These are phyloP conservation scores for Candida anglica DNA, from an alignment of 805 yeast genomes.

Conservation along the genomic window DNA sequence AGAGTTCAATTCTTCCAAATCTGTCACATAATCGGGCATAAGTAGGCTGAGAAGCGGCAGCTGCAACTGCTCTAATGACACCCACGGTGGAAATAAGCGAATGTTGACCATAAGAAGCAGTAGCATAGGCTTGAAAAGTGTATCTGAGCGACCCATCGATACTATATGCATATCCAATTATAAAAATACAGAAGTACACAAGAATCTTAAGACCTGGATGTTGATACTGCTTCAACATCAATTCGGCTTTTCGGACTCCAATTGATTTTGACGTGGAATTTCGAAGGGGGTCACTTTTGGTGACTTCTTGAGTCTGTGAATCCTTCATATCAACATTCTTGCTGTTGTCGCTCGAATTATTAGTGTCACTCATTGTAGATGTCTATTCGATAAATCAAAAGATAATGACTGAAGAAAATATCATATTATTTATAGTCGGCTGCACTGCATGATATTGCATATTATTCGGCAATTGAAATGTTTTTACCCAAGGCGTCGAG, in stretches of 20 bases:
- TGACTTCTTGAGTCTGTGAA: no score
- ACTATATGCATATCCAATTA: conserved; percentile 56
- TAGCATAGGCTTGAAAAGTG: conserved; percentile 46
- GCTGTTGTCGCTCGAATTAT: no score
- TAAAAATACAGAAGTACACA: conserved; percentile 47
- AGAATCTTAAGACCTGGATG: conserved; percentile 28
- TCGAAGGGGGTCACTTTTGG: no score
- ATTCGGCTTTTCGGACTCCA: conserved; percentile 57
- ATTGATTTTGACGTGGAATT: conserved; percentile 24
- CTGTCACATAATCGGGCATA: conserved; percentile 62
- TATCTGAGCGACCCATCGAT: conserved; percentile 20
- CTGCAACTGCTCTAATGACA: conserved; percentile 55
- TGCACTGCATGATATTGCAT: no score
- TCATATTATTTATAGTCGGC: no score
- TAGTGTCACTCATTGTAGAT: no score
- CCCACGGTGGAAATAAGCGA: conserved; percentile 56
- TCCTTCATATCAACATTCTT: no score
- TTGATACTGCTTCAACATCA: conserved; percentile 47
- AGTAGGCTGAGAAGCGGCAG: conserved; percentile 63
- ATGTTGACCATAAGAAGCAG: conserved; percentile 49
- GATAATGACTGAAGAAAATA: no score
- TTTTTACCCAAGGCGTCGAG: no score
- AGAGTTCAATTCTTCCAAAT: conserved; percentile 60
- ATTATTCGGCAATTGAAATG: no score
- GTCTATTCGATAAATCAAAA: no score